Conservation (phyloP, 2,329 filamentous ascomycete species). For the Cadophora sp. region DNA sequence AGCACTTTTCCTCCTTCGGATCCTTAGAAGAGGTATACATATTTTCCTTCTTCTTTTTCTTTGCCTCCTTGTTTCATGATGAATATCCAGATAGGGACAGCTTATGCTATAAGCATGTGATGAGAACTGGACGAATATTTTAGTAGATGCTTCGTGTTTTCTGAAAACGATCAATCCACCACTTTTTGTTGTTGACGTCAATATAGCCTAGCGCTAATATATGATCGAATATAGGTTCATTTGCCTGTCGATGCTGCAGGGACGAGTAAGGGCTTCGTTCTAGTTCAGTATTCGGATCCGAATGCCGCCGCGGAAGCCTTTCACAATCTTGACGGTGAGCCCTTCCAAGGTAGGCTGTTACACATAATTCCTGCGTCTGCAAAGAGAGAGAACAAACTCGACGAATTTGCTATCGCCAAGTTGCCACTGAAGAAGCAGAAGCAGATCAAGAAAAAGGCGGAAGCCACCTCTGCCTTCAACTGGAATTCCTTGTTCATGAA, state of each 20-base stretch:
- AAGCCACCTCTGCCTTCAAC: slow-evolving; percentile 84
- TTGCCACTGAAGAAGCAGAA: slow-evolving; percentile 94
- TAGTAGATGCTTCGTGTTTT: slow-evolving; percentile 99
- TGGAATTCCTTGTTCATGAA: slow-evolving; percentile 99
- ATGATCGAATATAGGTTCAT: slow-evolving; percentile 72
- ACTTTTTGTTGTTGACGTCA: slow-evolving; percentile 31
- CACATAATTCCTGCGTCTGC: slow-evolving; percentile 86
- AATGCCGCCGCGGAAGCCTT: slow-evolving; percentile 81
- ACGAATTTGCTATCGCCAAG: slow-evolving; percentile 90
- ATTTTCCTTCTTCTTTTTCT: slow-evolving; percentile 24
- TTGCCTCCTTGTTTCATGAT: slow-evolving; percentile 69
- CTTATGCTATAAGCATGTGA: slow-evolving; percentile 92
- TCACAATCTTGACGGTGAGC: slow-evolving; percentile 78
- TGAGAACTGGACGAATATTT: slow-evolving; percentile 95
- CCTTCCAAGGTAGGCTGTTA: slow-evolving; percentile 90
- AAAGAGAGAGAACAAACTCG: slow-evolving; percentile 81
- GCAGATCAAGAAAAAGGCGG: slow-evolving; percentile 82
- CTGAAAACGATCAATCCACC: slow-evolving; percentile 56
- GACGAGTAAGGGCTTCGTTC: slow-evolving; percentile 87
- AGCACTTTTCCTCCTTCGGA: slow-evolving; percentile 76
- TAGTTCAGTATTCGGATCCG: slow-evolving; percentile 78
- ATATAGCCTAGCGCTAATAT: slow-evolving; percentile 50
- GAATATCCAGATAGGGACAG: slow-evolving; percentile 99
- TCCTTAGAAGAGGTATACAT: slow-evolving; percentile 83
- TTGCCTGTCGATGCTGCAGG: slow-evolving; percentile 77